These are phyloP conservation scores for Achaetomium macrosporum DNA, from an alignment of 2,329 filamentous ascomycete species.

Conservation along the genomic window DNA sequence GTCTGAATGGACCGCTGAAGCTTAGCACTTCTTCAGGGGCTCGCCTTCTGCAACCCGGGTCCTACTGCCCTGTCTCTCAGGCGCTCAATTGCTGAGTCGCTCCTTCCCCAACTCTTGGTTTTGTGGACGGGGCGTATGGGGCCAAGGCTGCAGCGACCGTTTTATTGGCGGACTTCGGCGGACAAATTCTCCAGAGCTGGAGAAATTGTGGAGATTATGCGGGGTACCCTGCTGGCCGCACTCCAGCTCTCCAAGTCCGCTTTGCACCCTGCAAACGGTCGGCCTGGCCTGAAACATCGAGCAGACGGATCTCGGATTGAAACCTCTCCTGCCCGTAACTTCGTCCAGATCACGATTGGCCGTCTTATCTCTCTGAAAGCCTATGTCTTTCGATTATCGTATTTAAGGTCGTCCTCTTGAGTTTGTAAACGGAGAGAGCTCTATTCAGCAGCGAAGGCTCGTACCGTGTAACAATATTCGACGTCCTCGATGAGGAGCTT, in stretches of 20 bases:
- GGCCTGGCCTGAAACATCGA: not conserved
- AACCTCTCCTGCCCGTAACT: not conserved
- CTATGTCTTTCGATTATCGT: not conserved
- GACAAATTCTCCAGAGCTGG: conserved; percentile 24
- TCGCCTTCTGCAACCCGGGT: not conserved
- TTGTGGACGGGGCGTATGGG: conserved; percentile 3
- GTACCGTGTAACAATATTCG: not conserved
- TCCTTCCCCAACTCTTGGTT: not conserved
- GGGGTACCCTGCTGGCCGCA: conserved; percentile 14
- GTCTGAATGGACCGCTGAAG: not conserved
- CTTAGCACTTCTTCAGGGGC: conserved; percentile 1
- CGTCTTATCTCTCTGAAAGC: not conserved
- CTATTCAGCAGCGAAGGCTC: not conserved
- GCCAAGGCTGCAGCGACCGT: conserved; percentile 1
- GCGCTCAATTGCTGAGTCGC: not conserved
- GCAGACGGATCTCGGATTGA: not conserved
- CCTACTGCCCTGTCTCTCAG: not conserved
- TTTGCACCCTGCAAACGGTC: conserved; percentile 3
- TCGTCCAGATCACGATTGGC: not conserved
- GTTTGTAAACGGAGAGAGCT: not conserved
- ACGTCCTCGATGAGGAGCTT: not conserved
- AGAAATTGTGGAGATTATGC: conserved; percentile 22
- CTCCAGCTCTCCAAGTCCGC: conserved; percentile 3
- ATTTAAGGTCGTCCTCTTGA: not conserved
- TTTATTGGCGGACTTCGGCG: conserved; percentile 25